Evolutionary conservation across 2,329 filamentous ascomycete species (phyloP).

Genomic region (Karstenula rhodostoma): DNA sequence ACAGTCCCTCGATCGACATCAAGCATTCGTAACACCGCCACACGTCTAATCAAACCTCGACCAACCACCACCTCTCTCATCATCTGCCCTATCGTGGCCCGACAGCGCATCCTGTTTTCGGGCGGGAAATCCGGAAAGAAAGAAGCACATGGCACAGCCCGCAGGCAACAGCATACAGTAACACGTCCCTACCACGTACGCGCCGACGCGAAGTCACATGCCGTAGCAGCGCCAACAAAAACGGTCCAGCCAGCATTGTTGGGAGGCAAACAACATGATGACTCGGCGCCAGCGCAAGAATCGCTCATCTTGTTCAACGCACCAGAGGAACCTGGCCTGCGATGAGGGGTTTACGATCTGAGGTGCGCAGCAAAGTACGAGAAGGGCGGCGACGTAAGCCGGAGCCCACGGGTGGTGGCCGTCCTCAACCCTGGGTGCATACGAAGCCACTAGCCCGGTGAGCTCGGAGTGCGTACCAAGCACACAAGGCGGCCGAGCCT

Average conservation of each 20-base stretch:
- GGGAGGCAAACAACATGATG: constrained; percentile 1
- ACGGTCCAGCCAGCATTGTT: background rate
- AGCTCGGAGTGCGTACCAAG: background rate
- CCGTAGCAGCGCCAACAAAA: constrained; percentile 17
- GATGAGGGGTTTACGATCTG: background rate
- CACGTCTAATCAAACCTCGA: constrained; percentile 23
- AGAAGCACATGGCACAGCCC: background rate
- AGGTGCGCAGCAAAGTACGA: background rate
- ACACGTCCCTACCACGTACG: constrained; percentile 11
- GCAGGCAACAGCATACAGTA: constrained; percentile 9
- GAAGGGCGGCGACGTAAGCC: background rate
- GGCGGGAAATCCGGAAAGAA: background rate
- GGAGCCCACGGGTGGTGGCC: background rate
- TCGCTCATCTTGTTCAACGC: no score
- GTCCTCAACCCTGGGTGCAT: background rate
- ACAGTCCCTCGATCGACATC: constrained; percentile 9
- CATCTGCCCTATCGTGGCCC: background rate
- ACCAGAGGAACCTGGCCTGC: background rate
- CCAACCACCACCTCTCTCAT: constrained; percentile 3
- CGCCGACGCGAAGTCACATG: constrained; percentile 34
- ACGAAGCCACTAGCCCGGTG: background rate
- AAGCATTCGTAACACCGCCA: constrained; percentile 21
- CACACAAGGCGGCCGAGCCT: background rate
- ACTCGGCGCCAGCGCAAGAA: background rate
- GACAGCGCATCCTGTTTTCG: constrained; percentile 3